These are phyloP conservation scores for Fusarium liriodendri DNA, from an alignment of 2,329 filamentous ascomycete species.

Conservation along the genomic window DNA sequence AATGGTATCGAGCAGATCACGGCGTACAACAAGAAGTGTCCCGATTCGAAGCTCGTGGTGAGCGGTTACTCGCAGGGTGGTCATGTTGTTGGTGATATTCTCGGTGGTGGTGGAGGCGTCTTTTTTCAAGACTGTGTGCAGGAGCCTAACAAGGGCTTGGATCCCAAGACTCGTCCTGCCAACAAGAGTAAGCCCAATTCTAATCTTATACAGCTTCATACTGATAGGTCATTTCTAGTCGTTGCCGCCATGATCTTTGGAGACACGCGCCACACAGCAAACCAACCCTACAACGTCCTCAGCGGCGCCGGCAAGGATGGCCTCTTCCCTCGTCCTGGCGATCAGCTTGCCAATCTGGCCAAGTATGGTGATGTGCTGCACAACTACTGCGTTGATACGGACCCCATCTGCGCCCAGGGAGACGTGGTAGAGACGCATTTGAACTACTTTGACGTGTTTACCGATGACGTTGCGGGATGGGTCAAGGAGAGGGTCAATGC, in stretches of 20 bases:
- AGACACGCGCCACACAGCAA: conserved; percentile 49
- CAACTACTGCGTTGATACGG: conserved; percentile 51
- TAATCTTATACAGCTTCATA: neutral
- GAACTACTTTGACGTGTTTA: conserved; percentile 52
- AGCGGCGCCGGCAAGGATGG: conserved; percentile 41
- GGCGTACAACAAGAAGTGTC: conserved; percentile 53
- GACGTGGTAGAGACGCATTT: conserved; percentile 47
- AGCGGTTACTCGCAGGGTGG: conserved; percentile 56
- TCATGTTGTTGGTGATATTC: conserved; percentile 52
- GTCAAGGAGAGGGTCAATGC: conserved; percentile 15
- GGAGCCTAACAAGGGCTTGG: conserved; percentile 39
- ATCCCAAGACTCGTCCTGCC: conserved; percentile 43
- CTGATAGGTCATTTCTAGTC: conserved; percentile 30
- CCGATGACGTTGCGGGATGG: conserved; percentile 32
- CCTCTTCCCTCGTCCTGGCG: conserved; percentile 46
- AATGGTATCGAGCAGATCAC: conserved; percentile 53
- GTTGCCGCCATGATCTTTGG: conserved; percentile 50
- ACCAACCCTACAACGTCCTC: conserved; percentile 49
- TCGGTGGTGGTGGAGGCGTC: conserved; percentile 49
- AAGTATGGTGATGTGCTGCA: conserved; percentile 43
- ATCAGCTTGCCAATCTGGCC: conserved; percentile 44
- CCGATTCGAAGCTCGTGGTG: conserved; percentile 53
- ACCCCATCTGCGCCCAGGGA: conserved; percentile 54
- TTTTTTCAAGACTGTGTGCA: conserved; percentile 48
- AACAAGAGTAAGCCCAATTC: conserved; percentile 46